Evolutionary conservation across 805 yeast species (phyloP).

Genomic region (Phaffomyces antillensis): DNA sequence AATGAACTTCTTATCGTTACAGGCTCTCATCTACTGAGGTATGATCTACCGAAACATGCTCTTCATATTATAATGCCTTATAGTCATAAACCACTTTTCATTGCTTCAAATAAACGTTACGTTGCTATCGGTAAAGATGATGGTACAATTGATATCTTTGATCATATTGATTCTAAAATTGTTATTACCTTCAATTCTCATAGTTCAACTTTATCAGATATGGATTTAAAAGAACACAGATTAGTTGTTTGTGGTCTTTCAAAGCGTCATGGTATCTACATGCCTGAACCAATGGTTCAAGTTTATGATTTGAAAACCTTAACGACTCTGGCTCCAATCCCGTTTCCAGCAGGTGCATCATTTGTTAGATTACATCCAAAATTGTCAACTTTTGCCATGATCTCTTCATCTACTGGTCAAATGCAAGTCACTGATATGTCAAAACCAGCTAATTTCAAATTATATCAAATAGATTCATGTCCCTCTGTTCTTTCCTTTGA

Average conservation of each 20-base stretch:
- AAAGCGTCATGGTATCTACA: conserved; percentile 47
- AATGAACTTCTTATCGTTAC: conserved; percentile 42
- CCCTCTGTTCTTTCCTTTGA: conserved; percentile 26
- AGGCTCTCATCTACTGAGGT: conserved; percentile 30
- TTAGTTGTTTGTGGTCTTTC: conserved; percentile 80
- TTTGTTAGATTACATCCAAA: conserved; percentile 83
- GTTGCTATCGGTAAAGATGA: conserved; percentile 51
- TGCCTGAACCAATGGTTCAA: conserved; percentile 75
- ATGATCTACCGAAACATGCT: conserved; percentile 35
- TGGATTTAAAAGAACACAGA: conserved; percentile 58
- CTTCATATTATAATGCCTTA: conserved; percentile 34
- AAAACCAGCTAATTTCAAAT: conserved; percentile 60
- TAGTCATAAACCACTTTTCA: conserved; percentile 35
- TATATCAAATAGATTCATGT: conserved; percentile 60
- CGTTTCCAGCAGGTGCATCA: conserved; percentile 87
- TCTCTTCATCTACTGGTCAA: conserved; percentile 73
- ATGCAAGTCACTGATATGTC: conserved; percentile 78
- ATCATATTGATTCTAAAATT: conserved; percentile 41
- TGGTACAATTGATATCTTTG: conserved; percentile 60
- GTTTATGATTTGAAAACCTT: conserved; percentile 72
- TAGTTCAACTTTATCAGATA: conserved; percentile 52
- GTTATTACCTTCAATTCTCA: conserved; percentile 53
- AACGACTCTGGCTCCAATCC: conserved; percentile 68
- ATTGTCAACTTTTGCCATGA: conserved; percentile 65
- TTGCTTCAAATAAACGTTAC: conserved; percentile 46